Evolutionary conservation across 1,284 basidiomycete genomes (phyloP).

Genomic region (Athelia psychrophila): DNA sequence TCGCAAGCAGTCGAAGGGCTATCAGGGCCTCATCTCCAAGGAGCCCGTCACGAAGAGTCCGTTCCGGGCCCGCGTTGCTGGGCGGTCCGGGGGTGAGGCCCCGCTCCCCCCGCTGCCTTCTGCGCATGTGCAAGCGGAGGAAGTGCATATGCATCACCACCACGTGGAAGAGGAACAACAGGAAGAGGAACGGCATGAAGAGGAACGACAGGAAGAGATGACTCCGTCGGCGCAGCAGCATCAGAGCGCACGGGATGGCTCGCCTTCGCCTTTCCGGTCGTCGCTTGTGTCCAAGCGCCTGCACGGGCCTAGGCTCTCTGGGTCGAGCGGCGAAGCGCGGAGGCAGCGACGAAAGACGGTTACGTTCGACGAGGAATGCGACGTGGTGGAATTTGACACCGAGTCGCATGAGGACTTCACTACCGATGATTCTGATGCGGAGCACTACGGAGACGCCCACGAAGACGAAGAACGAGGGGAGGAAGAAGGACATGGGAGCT

Average conservation of each 20-base stretch:
- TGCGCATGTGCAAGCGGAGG: conserved; percentile 11
- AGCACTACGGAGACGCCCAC: conserved; percentile 3
- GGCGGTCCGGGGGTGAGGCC: background rate
- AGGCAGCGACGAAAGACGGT: conserved; percentile 75
- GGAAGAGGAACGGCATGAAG: too few species aligned
- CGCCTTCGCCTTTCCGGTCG: conserved; percentile 61
- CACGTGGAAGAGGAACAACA: background rate
- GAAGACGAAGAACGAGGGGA: conserved; percentile 28
- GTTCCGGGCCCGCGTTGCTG: conserved; percentile 44
- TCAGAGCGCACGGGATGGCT: conserved; percentile 19
- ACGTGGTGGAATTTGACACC: conserved; percentile 84
- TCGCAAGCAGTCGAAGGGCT: conserved; percentile 72
- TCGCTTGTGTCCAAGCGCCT: conserved; percentile 79
- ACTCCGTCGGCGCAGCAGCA: conserved; percentile 17
- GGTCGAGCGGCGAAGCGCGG: conserved; percentile 40
- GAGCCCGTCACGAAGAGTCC: conserved; percentile 85
- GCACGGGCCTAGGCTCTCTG: conserved; percentile 75
- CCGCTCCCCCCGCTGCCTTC: conserved; percentile 4
- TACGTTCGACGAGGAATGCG: conserved; percentile 82
- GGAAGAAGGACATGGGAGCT: conserved; percentile 13
- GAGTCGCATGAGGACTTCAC: conserved; percentile 51
- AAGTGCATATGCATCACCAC: conserved; percentile 8
- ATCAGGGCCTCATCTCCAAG: conserved; percentile 71
- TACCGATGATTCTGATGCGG: conserved; percentile 38
- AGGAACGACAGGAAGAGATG: too few species aligned